phyloP scores from a whole-genome alignment of 768 basidiomycete genomes.

The Mycena leptocephala region DNA sequence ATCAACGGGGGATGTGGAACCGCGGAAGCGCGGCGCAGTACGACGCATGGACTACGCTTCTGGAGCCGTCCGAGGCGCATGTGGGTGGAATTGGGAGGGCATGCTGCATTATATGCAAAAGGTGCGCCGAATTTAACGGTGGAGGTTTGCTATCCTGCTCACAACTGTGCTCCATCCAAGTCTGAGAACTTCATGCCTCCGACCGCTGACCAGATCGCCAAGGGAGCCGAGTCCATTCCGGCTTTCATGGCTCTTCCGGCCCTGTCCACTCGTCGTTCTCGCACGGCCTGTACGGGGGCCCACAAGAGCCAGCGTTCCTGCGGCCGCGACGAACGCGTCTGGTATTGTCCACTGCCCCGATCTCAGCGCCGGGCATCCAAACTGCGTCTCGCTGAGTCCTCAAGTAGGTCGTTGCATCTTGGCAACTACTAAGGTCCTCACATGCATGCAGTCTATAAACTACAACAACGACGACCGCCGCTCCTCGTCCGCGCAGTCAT shows the following conservation, averaged over 20 bases:
- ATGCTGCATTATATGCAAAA: constrained; percentile 27
- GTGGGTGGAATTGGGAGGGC: constrained; percentile 24
- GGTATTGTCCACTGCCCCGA: constrained; percentile 65
- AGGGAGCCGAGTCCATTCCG: constrained; percentile 13
- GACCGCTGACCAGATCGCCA: constrained; percentile 18
- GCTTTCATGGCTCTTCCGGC: constrained; percentile 12
- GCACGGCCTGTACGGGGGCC: constrained; percentile 23
- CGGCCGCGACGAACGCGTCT: constrained; percentile 33
- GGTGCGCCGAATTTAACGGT: not conserved
- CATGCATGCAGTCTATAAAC: constrained; percentile 56
- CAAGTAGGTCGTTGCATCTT: constrained; percentile 49
- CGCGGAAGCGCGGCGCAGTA: constrained; percentile 69
- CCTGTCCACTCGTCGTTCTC: constrained; percentile 26
- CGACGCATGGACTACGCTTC: constrained; percentile 57
- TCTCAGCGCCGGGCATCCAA: constrained; percentile 69
- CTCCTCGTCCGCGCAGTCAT: constrained; percentile 68
- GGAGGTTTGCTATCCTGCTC: too few species aligned
- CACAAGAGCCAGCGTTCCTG: constrained; percentile 24
- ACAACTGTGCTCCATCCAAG: not conserved
- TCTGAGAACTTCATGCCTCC: constrained; percentile 24
- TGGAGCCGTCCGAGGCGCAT: constrained; percentile 40
- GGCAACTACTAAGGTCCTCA: not conserved
- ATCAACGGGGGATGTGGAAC: constrained; percentile 66
- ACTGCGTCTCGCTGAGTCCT: constrained; percentile 70
- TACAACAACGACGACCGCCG: constrained; percentile 66